A percentile compares a stretch with the other conserved stretches of the same genome.
These are phyloP conservation scores for Fusarium papillatum DNA, from an alignment of 2,329 filamentous ascomycete genomes.

Conservation along the genomic window DNA sequence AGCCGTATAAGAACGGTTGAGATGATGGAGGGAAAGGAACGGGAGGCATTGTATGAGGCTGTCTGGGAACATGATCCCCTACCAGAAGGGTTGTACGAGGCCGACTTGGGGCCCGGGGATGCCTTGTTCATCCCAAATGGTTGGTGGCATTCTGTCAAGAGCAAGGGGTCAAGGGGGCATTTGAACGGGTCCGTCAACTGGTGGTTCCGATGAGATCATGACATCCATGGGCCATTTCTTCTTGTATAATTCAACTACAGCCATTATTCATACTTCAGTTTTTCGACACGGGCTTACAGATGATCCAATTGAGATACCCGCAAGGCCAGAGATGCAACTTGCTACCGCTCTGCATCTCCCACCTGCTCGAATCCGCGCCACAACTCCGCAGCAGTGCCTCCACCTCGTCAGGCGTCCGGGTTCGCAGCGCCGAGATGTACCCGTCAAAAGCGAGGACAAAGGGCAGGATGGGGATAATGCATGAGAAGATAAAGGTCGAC, in stretches of 20 bases:
- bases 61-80: conserved; percentile 71
- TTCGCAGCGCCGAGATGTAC: conserved; percentile 75
- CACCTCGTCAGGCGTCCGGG: conserved; percentile 76
- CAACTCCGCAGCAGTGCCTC: conserved; percentile 68
- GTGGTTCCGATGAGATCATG: conserved; percentile 56
- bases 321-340: conserved; percentile 64
- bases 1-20: conserved; percentile 79
- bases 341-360: conserved; percentile 63
- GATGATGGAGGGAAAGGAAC: conserved; percentile 91
- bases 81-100: conserved; percentile 61
- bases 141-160: conserved; percentile 63
- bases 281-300: conserved; percentile 55
- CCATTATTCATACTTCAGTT: conserved; percentile 5
- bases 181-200: conserved; percentile 60
- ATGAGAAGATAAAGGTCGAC: conserved; percentile 74
- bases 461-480: conserved; percentile 75
- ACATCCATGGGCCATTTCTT: neutral
- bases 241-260: conserved; percentile 8
- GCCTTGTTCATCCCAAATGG: conserved; percentile 58
- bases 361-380: conserved; percentile 57
- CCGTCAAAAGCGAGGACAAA: conserved; percentile 79
- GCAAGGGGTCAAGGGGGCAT: conserved; percentile 47
- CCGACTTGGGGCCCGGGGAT: conserved; percentile 67
- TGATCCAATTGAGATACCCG: conserved; percentile 65
- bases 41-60: conserved; percentile 72